Evolutionary conservation across 2,329 filamentous ascomycete species (phyloP), one percentile per base, ranked within the genome.

Genomic region (Elsinoe arachidis): DNA sequence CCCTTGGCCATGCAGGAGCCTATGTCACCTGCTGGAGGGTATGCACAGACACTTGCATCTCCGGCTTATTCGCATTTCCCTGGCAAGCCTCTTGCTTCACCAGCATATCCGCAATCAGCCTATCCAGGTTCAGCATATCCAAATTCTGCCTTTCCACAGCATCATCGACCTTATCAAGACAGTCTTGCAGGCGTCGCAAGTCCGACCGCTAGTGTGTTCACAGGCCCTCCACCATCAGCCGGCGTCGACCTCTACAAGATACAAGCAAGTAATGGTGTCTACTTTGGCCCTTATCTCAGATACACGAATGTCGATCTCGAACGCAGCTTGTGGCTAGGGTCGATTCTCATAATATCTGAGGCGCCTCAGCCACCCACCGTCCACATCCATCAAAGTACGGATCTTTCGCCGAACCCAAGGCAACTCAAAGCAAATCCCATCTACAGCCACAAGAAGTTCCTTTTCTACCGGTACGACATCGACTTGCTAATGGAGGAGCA

Each of bases 281-380:
- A 99, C 73, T 99, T 99, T 72, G 93, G 93, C 0, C 93, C 93
- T 0, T 97, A 97, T 68, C 76, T 99, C 49, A 82, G 93, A 65
- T 99, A 99, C 68, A 88, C 88, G 30, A 99, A 99, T 66, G 97
- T 99, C 90, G 90, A 99, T 63, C 73, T 97, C 47, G 91, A 97
- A 68, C 85, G 85, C 62, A 91, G 93, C 0, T 68, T 90, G 10
- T 99, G 93, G 93, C 77, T 92, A 15, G 93, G 93, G 15, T 96
- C 91, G 46, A 96, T 99, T 65, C 78, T 99, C 70, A 82, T 99
- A 37, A 86, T 97, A 23, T 95, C 91, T 1, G 93, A 97, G 70
- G 85, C 86, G 1, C 87, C 87, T 15, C 90, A 96, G 67, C 91
- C 93, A 7, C 93, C 93, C 0, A 97, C 93, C 0, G 96, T 99